Evolutionary conservation across 495 filamentous ascomycete genomes (phyloP), one percentile per base, ranked within the genome.

Genomic region (Hyaloscypha variabilis): DNA sequence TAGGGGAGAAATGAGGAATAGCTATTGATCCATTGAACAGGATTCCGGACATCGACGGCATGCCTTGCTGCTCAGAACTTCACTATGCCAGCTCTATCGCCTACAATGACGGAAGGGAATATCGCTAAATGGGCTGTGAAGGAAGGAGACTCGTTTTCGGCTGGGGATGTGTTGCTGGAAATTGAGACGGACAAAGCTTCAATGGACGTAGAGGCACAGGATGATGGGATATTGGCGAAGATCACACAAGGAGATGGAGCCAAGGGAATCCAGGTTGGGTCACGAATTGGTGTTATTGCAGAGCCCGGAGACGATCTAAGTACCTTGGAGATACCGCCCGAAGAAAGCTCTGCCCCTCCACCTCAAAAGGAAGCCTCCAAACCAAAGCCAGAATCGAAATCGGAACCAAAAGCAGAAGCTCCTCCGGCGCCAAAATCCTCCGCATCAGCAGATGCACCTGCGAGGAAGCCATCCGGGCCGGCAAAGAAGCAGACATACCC

Each of bases 201-300:
- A 46, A 94, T 94, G 89, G 91, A 94, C 66, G 91, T 94, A n/a
- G 91, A 94, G 76, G 91, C 91, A 21, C 90, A 91, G 75, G 91
- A 94, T 42, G 90, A 93, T 66, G 91, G 91, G 23, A 79, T 90
- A 65, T 70, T 94, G 74, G 86, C 91, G 56, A 94, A 93, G 81
- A 91, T 94, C 67, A 84, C 85, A 75, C 81, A 88, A 77, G 79
- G 79, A 26, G 87, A 91, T 69, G 90, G 90, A 39, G 79, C 82
- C 69, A 93, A 93, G 75, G 82, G 77, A 14, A 79, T 94, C 52
- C 78, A 89, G 69, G 90, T 94, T 51, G 91, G 91, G 46, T 76
- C 79, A 10, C 82, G 90, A 65, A 94, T 94, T 77, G 91, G 86
- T 51, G 88, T 94, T 30, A 76, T 91, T 42, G 91, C 90, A 19